phyloP scores from a whole-genome alignment of 2,329 filamentous ascomycete genomes.

The Lachnellula subtilissima region DNA sequence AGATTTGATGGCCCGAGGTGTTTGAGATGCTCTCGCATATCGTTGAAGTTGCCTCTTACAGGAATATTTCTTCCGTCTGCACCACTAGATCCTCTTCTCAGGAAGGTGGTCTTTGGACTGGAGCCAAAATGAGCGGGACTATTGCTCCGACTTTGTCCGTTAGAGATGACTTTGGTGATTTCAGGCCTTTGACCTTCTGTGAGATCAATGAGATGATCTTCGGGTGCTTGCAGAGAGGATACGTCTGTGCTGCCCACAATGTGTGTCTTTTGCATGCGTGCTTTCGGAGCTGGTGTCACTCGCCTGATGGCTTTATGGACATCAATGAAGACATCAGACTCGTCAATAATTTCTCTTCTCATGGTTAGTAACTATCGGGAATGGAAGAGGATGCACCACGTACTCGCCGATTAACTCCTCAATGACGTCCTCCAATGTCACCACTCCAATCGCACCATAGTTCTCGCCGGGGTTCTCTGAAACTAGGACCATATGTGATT shows the following conservation, averaged over 20 bases:
- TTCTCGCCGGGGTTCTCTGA: constrained; percentile 88
- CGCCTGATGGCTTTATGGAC: constrained; percentile 97
- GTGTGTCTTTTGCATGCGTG: constrained; percentile 56
- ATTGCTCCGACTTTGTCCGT: constrained; percentile 11
- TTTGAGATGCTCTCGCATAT: constrained; percentile 60
- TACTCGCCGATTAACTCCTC: constrained; percentile 97
- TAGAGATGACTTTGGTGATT: constrained; percentile 18
- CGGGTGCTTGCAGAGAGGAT: constrained; percentile 27
- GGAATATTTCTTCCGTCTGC: constrained; percentile 51
- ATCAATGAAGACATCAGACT: constrained; percentile 97
- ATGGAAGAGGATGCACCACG: constrained; percentile 35
- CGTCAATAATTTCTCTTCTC: constrained; percentile 91
- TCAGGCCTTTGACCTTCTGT: constrained; percentile 32
- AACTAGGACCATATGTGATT: constrained; percentile 97
- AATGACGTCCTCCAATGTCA: constrained; percentile 96
- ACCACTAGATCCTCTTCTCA: constrained; percentile 53
- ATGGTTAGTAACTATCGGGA: constrained; percentile 21
- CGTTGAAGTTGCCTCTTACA: constrained; percentile 55
- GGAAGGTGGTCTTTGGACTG: constrained; percentile 46
- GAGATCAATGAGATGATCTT: constrained; percentile 40
- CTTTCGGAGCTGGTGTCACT: constrained; percentile 54
- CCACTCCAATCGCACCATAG: constrained; percentile 83
- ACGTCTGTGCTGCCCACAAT: constrained; percentile 44
- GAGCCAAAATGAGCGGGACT: constrained; percentile 21
- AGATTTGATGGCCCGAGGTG: constrained; percentile 64